phyloP scores from a whole-genome alignment of 2,329 filamentous ascomycete species.

The Neurospora sp. region DNA sequence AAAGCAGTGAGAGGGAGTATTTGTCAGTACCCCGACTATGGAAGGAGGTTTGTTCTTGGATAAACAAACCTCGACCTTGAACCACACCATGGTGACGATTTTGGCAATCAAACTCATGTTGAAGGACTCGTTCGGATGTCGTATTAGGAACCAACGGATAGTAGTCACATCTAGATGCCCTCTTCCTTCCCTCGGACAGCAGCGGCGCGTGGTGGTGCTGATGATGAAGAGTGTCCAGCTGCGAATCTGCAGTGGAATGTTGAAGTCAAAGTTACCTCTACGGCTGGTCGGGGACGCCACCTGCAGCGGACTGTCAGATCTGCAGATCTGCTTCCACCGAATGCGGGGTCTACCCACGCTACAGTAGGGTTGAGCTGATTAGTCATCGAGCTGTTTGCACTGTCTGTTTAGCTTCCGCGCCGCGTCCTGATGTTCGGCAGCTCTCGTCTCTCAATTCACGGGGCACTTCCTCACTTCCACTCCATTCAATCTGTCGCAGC shows the following conservation, averaged over 20 bases:
- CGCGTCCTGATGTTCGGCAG: background rate
- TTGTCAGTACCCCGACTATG: background rate
- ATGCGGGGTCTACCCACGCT: background rate
- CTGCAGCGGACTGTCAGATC: background rate
- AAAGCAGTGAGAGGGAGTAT: background rate
- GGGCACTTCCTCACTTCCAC: background rate
- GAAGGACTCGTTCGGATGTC: background rate
- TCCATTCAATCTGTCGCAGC: background rate
- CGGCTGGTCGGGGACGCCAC: background rate
- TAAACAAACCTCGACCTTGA: background rate
- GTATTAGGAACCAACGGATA: background rate
- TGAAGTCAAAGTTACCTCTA: background rate
- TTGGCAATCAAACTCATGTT: background rate
- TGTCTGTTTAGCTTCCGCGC: background rate
- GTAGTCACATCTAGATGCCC: background rate
- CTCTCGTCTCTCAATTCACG: background rate
- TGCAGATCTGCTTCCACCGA: background rate
- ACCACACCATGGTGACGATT: background rate
- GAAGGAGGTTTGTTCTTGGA: background rate
- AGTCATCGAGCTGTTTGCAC: background rate
- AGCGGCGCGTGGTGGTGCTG: background rate
- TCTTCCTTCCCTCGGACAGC: background rate
- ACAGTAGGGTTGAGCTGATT: background rate
- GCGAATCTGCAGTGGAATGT: background rate
- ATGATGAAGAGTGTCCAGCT: background rate